Evolutionary conservation across 2,329 filamentous ascomycete species (phyloP).

Genomic region (Diplodia scrobiculata): DNA sequence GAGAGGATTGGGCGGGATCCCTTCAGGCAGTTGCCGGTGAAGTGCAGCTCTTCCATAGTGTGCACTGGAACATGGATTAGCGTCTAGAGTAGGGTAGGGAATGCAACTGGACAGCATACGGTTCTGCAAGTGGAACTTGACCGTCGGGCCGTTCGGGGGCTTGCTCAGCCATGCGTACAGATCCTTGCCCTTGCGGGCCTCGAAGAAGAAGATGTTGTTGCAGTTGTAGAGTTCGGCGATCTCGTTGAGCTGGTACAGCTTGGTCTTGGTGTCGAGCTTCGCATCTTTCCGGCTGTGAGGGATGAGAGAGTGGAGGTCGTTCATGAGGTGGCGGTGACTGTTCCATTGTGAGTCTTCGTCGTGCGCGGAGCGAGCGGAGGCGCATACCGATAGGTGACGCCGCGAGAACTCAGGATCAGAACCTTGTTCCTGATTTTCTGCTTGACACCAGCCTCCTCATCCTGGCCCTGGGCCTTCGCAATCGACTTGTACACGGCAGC

Average conservation of each 20-base stretch:
- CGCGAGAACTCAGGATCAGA: slow-evolving; percentile 86
- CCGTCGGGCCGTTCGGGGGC: slow-evolving; percentile 77
- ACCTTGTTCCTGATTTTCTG: slow-evolving; percentile 62
- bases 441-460: slow-evolving; percentile 37
- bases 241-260: slow-evolving; percentile 58
- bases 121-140: slow-evolving; percentile 79
- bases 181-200: slow-evolving; percentile 91
- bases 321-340: slow-evolving; percentile 89
- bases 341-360: slow-evolving; percentile 25
- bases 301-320: slow-evolving; percentile 83
- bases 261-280: slow-evolving; percentile 95
- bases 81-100: neutral
- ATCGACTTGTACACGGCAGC: slow-evolving; percentile 61
- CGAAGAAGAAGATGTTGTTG: slow-evolving; percentile 93
- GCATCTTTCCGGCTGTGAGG: slow-evolving; percentile 92
- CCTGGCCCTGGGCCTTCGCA: slow-evolving; percentile 47
- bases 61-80: slow-evolving; percentile 60
- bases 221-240: slow-evolving; percentile 76
- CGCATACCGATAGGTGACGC: slow-evolving; percentile 79
- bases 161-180: slow-evolving; percentile 93
- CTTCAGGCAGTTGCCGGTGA: slow-evolving; percentile 95
- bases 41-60: slow-evolving; percentile 95
- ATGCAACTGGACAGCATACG: slow-evolving; percentile 45
- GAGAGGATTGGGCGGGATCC: slow-evolving; percentile 87
- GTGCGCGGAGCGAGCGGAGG: slow-evolving; percentile 4